Percentiles rank a stretch among this genome's conserved stretches.
Evolutionary conservation across 495 filamentous ascomycete species (phyloP).

Genomic region (Aspergillus egyptiacus): DNA sequence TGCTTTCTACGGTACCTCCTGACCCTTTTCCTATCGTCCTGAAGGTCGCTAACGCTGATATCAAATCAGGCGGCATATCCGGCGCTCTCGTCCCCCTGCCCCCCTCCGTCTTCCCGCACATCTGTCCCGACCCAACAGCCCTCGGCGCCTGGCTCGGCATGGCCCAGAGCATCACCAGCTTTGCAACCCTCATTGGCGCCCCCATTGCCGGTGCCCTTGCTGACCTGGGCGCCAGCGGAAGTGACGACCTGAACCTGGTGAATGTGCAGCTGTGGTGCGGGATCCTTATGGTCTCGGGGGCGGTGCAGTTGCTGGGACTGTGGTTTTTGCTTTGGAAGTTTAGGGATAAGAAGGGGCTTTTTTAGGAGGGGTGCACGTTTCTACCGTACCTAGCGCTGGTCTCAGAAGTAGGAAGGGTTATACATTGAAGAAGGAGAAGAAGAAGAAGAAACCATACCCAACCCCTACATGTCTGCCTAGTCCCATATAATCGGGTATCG

Average conservation of each 20-base stretch:
- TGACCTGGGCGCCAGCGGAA: constrained; percentile 18
- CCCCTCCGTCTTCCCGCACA: constrained; percentile 56
- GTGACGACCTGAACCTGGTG: constrained; percentile 19
- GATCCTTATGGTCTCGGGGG: constrained; percentile 18
- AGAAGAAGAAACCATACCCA: too few relatives aligned
- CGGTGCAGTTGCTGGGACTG: constrained; percentile 13
- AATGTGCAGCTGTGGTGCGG: constrained; percentile 25
- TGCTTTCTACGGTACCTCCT: constrained; percentile 48
- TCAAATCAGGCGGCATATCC: constrained; percentile 43
- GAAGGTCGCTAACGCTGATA: background rate
- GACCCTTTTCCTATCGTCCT: background rate
- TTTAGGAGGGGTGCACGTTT: too few relatives aligned
- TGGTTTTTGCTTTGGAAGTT: constrained; percentile 20
- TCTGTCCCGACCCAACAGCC: constrained; percentile 53
- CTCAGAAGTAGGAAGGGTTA: too few relatives aligned
- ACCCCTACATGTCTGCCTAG: too few relatives aligned
- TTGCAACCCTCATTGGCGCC: constrained; percentile 61
- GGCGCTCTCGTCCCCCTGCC: constrained; percentile 60
- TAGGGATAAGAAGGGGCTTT: constrained; percentile 20
- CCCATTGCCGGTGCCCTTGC: constrained; percentile 57
- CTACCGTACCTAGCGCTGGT: too few relatives aligned
- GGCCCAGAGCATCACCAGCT: constrained; percentile 61
- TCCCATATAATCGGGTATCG: too few relatives aligned
- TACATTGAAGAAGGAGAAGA: too few relatives aligned
- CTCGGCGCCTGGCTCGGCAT: constrained; percentile 64